These are phyloP conservation scores for Thymus mandschuricus DNA, from an alignment of 257 asterid species.

Conservation along the genomic window DNA sequence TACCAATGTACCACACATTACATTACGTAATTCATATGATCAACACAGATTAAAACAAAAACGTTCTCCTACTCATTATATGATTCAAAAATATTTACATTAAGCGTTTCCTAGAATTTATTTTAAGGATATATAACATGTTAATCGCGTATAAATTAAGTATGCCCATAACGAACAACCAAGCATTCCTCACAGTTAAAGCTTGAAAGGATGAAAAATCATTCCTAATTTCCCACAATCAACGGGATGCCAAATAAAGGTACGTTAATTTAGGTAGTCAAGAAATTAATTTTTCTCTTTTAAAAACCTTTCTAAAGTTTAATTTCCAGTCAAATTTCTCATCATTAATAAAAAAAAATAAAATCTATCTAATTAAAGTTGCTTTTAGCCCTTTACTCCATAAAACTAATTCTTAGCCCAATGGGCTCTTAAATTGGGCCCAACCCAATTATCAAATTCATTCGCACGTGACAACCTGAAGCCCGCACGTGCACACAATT, in stretches of 20 bases:
- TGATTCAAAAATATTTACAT: too few species aligned
- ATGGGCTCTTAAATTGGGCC: slow-evolving; percentile 9
- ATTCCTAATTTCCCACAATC: slow-evolving; percentile 33
- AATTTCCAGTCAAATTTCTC: slow-evolving; percentile 28
- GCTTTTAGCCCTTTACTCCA: background rate
- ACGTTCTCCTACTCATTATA: too few species aligned
- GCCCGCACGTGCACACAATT: too few species aligned
- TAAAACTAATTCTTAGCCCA: background rate
- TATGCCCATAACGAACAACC: too few species aligned
- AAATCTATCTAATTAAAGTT: background rate
- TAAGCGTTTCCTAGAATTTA: too few species aligned
- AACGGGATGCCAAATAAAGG: slow-evolving; percentile 34
- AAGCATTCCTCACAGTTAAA: background rate
- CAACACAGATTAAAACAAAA: too few species aligned
- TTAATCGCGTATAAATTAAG: too few species aligned
- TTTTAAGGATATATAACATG: too few species aligned
- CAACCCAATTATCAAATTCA: background rate
- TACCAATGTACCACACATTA: too few species aligned
- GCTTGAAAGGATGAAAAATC: slow-evolving; percentile 14
- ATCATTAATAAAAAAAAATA: background rate
- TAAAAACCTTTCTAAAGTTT: background rate
- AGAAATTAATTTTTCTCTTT: too few species aligned
- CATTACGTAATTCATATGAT: too few species aligned
- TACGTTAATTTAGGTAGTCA: background rate
- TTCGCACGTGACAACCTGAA: background rate